Conservation (phyloP, 2,329 filamentous ascomycete genomes). For the Sporothrix inflata region DNA sequence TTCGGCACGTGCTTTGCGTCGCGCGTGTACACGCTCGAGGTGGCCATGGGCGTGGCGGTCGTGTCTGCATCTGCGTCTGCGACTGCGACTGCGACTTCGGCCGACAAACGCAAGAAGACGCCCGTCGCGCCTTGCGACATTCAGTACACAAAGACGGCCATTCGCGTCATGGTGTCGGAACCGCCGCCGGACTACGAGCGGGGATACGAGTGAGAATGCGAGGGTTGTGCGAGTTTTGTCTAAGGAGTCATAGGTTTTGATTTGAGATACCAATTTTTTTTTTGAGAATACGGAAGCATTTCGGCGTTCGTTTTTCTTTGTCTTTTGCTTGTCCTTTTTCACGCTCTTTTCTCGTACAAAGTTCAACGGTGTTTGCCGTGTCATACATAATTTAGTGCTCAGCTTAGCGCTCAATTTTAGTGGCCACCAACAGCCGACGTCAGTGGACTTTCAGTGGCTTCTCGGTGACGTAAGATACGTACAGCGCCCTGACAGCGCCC, state of each 20-base stretch:
- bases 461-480: not conserved
- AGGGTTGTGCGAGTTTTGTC: not conserved
- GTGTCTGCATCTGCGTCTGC: not conserved
- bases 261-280: constrained; percentile 6
- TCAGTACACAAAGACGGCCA: not conserved
- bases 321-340: not conserved
- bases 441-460: not conserved
- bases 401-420: too few relatives aligned
- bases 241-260: not conserved
- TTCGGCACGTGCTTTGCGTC: constrained; percentile 29
- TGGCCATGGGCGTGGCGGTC: constrained; percentile 23
- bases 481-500: not conserved
- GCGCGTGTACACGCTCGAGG: constrained; percentile 27
- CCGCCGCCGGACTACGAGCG: constrained; percentile 20
- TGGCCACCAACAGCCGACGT: not conserved
- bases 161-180: constrained; percentile 17
- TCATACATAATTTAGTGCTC: not conserved
- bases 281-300: not conserved
- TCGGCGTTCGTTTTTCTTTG: constrained; percentile 5
- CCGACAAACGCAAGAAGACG: not conserved
- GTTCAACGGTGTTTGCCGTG: too few relatives aligned
- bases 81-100: not conserved
- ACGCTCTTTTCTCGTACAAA: not conserved
- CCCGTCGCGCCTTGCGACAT: not conserved
- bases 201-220: not conserved